These are phyloP conservation scores for Arctostaphylos glauca DNA, from an alignment of 148 eudicot genomes.

Conservation along the genomic window DNA sequence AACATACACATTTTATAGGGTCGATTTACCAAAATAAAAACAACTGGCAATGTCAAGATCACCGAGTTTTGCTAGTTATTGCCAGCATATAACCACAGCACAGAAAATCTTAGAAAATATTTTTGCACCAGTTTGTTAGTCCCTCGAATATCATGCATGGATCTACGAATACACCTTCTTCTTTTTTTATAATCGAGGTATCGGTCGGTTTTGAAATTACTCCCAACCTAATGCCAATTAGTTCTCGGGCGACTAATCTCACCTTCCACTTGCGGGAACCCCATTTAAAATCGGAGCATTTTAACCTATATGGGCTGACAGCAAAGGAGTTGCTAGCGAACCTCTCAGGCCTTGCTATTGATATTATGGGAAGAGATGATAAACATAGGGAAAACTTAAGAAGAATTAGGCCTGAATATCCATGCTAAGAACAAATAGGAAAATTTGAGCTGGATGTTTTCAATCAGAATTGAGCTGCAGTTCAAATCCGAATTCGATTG, in stretches of 20 bases:
- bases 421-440: not conserved
- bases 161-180: not conserved
- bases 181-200: not conserved
- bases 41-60: not conserved
- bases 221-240: no score
- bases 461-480: not conserved
- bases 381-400: not conserved
- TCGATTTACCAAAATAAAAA: not conserved
- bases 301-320: no score
- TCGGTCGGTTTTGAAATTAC: no score
- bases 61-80: not conserved
- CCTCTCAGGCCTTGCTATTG: not conserved
- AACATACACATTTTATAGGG: not conserved
- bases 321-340: no score
- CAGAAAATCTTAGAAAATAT: not conserved
- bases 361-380: not conserved
- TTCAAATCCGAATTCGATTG: not conserved
- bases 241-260: no score
- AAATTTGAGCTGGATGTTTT: not conserved
- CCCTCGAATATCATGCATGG: not conserved
- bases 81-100: not conserved
- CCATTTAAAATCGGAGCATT: no score
- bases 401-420: not conserved
- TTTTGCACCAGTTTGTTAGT: no score
- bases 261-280: no score